A percentile compares a stretch with the other conserved stretches of the same genome.
These are phyloP conservation scores for Colletotrichum lentis DNA, from an alignment of 2,329 filamentous ascomycete species.

Conservation along the genomic window DNA sequence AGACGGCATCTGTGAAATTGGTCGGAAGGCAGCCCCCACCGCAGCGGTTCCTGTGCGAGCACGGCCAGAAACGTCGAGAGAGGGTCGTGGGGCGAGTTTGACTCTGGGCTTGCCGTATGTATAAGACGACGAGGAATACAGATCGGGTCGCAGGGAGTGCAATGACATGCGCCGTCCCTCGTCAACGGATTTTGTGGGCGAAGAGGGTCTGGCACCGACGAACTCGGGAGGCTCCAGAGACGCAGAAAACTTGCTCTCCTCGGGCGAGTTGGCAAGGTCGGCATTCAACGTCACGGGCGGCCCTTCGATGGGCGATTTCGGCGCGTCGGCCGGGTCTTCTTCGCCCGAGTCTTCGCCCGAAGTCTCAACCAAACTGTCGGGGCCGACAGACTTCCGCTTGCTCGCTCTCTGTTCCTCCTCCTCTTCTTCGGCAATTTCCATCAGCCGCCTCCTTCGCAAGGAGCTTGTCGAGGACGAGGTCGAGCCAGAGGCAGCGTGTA, in stretches of 20 bases:
- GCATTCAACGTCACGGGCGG: constrained; percentile 60
- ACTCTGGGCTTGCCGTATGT: constrained; percentile 76
- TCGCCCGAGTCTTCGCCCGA: constrained; percentile 42
- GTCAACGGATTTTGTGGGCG: constrained; percentile 56
- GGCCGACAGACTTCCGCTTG: constrained; percentile 65
- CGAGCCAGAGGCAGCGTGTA: constrained; percentile 87
- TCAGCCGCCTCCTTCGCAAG: constrained; percentile 76
- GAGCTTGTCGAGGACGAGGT: constrained; percentile 86
- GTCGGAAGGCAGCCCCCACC: constrained; percentile 64
- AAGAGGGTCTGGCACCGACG: constrained; percentile 57
- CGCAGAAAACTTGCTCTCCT: constrained; percentile 59
- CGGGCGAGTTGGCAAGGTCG: constrained; percentile 60
- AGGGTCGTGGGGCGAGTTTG: constrained; percentile 87
- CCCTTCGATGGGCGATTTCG: constrained; percentile 44
- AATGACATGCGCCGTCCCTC: constrained; percentile 58
- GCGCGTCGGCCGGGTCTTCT: constrained; percentile 42
- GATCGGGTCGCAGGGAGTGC: constrained; percentile 61
- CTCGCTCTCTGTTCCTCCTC: constrained; percentile 74
- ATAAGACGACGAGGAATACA: constrained; percentile 60
- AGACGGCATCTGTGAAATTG: constrained; percentile 80
- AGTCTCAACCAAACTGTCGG: constrained; percentile 49
- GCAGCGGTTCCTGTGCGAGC: constrained; percentile 60
- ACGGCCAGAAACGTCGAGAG: constrained; percentile 68
- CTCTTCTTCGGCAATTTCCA: constrained; percentile 93
- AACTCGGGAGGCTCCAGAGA: constrained; percentile 62